Evolutionary conservation across 805 yeast genomes (phyloP), one percentile per base, ranked within the genome.

Genomic region (Soucietia sequanensis): DNA sequence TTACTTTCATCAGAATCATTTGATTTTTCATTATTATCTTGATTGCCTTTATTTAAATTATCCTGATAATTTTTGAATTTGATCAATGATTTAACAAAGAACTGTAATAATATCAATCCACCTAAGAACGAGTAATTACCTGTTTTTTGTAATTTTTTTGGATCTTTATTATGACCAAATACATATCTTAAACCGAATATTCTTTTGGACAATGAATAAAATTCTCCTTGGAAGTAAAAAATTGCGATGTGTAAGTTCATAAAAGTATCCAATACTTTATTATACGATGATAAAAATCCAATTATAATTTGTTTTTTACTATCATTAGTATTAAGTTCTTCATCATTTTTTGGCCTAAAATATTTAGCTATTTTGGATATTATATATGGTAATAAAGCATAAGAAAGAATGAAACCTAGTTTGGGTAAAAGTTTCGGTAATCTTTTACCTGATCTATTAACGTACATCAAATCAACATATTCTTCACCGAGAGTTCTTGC

Each of bases 401-500:
- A 81, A 0, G 81, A 63, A 3, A 76, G 34, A 0, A 87, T 68
- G 49, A 80, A 89, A 4, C 80, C 77, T 2, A 79, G 38, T 36
- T 87, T 67, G 19, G 76, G 65, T 2, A 44, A 14, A 4, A 60
- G 20, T 22, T 56, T 59, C 0, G 85, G 83, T 5, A 83, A 55
- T 27, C 62, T 50, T 13, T 48, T 68, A 0, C 88, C 86, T 23
- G 58, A 56, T 33, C 75, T 62, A 25, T 63, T 65, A 5, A 84
- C 87, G 50, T 84, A 83, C 6, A 78, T 59, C 35, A 87, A 61
- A 56, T 91, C 96, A 10, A 89, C 89, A 58, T 91, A 91, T 60
- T 91, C 97, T 54, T 91, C 98, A 1, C 99, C 99, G 18, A 93
- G 62, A 0, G 98, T 91, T 35, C 91, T 70, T 2, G 85, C 76